These are phyloP conservation scores for Malania oleifera DNA, from an alignment of 164 flowering plant genomes.

Conservation along the genomic window DNA sequence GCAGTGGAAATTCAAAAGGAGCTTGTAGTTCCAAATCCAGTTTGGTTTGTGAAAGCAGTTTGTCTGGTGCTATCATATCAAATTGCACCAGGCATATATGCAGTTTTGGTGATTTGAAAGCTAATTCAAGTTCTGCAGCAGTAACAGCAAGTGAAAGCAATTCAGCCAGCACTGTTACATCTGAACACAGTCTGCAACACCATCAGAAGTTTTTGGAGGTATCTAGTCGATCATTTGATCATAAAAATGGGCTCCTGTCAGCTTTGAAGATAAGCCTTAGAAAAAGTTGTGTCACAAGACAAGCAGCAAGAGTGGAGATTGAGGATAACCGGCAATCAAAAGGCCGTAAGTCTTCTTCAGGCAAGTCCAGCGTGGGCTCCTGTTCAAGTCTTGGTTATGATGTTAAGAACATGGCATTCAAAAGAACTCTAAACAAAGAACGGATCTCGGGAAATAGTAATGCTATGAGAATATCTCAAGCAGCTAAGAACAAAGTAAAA, in stretches of 20 bases:
- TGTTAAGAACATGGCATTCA: slow-evolving; percentile 7
- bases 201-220: slow-evolving; percentile 21
- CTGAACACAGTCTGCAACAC: slow-evolving; percentile 24
- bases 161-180: slow-evolving; percentile 25
- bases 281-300: slow-evolving; percentile 49
- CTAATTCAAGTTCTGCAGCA: slow-evolving; percentile 15
- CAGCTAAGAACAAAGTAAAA: slow-evolving; percentile 17
- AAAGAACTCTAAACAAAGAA: slow-evolving; percentile 10
- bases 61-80: slow-evolving; percentile 6
- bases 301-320: slow-evolving; percentile 46
- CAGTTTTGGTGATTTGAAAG: slow-evolving; percentile 1
- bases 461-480: slow-evolving; percentile 13
- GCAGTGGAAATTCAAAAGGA: slow-evolving; percentile 16
- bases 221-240: slow-evolving; percentile 28
- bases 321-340: slow-evolving; percentile 24
- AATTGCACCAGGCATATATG: slow-evolving; percentile 10
- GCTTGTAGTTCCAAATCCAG: slow-evolving; percentile 12
- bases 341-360: slow-evolving; percentile 36
- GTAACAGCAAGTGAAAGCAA: slow-evolving; percentile 21
- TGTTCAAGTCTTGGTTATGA: slow-evolving; percentile 26
- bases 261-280: slow-evolving; percentile 38
- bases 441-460: slow-evolving; percentile 30
- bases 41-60: slow-evolving; percentile 16
- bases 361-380: slow-evolving; percentile 64
- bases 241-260: slow-evolving; percentile 32